These are phyloP conservation scores for Penicillium pulvis DNA, from an alignment of 495 filamentous ascomycete genomes.

Conservation along the genomic window DNA sequence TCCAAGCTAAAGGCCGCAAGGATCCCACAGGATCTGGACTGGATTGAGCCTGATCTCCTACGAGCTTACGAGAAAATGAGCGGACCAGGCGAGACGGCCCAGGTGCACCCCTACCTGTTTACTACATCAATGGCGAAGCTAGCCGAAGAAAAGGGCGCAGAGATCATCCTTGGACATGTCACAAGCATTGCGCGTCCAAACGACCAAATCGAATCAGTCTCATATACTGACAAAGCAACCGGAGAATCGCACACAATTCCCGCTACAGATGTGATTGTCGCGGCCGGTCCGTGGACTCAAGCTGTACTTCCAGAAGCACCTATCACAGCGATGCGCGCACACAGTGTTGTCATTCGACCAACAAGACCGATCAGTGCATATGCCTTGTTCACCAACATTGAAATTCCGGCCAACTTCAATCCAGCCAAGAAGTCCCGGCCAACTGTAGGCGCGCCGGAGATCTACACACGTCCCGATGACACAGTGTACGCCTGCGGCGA, in stretches of 20 bases:
- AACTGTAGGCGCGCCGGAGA: conserved; percentile 78
- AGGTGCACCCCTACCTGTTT: conserved; percentile 93
- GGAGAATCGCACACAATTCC: conserved; percentile 59
- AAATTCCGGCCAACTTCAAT: conserved; percentile 64
- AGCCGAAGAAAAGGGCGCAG: conserved; percentile 72
- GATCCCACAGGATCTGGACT: conserved; percentile 81
- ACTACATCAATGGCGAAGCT: conserved; percentile 85
- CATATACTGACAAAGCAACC: conserved; percentile 69
- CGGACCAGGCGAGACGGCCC: conserved; percentile 74
- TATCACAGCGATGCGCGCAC: conserved; percentile 80
- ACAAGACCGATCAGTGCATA: conserved; percentile 77
- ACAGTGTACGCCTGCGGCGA: conserved; percentile 95
- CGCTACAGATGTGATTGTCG: conserved; percentile 79
- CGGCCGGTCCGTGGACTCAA: conserved; percentile 90
- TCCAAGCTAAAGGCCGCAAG: conserved; percentile 59
- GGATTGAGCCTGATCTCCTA: conserved; percentile 71
- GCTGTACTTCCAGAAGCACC: conserved; percentile 72
- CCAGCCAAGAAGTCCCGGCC: conserved; percentile 52
- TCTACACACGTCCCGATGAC: conserved; percentile 85
- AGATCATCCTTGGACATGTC: conserved; percentile 69
- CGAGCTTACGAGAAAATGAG: conserved; percentile 83
- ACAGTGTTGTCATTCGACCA: conserved; percentile 83
- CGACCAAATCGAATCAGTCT: conserved; percentile 63
- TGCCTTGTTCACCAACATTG: conserved; percentile 88
- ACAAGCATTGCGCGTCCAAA: conserved; percentile 60